A percentile compares a stretch with the other conserved stretches of the same genome.
These are phyloP conservation scores for Hericium rajendrae DNA, from an alignment of 768 basidiomycete genomes.

Conservation along the genomic window DNA sequence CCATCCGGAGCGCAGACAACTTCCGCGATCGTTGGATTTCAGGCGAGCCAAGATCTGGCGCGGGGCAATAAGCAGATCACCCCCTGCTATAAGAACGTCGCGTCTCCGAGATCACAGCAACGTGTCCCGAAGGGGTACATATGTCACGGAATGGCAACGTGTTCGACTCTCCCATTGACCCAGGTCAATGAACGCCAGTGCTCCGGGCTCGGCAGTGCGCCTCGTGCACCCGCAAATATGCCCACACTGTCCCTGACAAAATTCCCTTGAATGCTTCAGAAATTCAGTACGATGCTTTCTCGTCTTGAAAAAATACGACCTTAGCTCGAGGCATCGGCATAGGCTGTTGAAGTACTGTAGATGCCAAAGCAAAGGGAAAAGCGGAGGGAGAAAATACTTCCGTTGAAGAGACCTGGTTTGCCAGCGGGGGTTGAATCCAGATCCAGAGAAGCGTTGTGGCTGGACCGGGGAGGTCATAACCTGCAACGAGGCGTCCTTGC, in stretches of 20 bases:
- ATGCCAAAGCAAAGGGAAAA: neutral
- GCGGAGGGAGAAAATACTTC: neutral
- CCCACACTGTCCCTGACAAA: neutral
- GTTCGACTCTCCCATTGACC: conserved; percentile 2
- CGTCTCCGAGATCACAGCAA: neutral
- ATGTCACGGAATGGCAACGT: conserved; percentile 15
- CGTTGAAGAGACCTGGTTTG: neutral
- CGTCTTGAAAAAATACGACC: too few species aligned
- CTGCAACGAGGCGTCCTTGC: conserved; percentile 25
- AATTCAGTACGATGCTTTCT: too few species aligned
- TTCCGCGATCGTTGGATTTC: neutral
- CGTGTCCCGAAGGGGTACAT: conserved; percentile 14
- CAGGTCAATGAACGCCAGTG: neutral
- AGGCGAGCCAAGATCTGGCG: conserved; percentile 1
- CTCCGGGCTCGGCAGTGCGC: neutral
- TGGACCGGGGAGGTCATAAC: conserved; percentile 12
- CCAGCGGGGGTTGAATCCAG: neutral
- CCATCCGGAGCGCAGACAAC: neutral
- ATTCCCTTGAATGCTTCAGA: too few species aligned
- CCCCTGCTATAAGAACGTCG: neutral
- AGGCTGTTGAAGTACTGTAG: too few species aligned
- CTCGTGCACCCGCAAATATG: neutral
- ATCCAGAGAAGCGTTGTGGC: neutral
- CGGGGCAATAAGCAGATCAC: neutral
- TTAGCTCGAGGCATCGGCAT: too few species aligned